phyloP scores from a whole-genome alignment of 257 asterid genomes.

The Plantago ovata region DNA sequence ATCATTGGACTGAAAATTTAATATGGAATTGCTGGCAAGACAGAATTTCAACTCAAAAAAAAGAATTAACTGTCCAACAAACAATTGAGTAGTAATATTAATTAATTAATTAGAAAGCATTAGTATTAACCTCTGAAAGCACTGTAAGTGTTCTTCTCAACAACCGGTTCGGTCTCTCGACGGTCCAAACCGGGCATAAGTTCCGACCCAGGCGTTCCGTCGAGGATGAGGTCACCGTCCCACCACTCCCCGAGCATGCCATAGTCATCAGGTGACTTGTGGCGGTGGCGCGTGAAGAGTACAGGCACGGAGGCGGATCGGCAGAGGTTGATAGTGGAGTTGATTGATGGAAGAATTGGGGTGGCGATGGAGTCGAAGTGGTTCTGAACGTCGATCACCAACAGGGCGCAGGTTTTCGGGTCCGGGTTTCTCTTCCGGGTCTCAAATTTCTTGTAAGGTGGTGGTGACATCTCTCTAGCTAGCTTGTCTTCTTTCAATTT shows the following conservation, averaged over 20 bases:
- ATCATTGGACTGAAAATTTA: too few relatives aligned
- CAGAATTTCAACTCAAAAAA: too few relatives aligned
- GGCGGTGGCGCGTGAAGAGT: conserved; percentile 77
- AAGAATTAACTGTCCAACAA: too few relatives aligned
- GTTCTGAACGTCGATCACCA: conserved; percentile 68
- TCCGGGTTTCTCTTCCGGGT: conserved; percentile 45
- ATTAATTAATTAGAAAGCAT: too few relatives aligned
- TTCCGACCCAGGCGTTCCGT: conserved; percentile 55
- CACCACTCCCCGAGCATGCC: conserved; percentile 74
- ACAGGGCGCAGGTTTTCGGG: conserved; percentile 40
- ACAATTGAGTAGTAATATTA: too few relatives aligned
- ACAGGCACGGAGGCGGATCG: conserved; percentile 53
- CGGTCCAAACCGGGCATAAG: conserved; percentile 44
- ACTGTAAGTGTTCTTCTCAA: conserved; percentile 62
- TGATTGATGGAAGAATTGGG: conserved; percentile 46
- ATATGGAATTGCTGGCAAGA: too few relatives aligned
- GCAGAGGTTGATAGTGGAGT: conserved; percentile 52
- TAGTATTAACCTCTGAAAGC: conserved; percentile 55
- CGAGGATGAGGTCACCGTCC: conserved; percentile 57
- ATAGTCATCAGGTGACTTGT: conserved; percentile 49
- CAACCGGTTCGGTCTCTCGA: conserved; percentile 37
- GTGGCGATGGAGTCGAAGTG: conserved; percentile 51
- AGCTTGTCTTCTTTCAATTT: neutral
- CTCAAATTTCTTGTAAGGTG: conserved; percentile 53
- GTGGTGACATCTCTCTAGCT: conserved; percentile 18